A percentile compares a stretch with the other conserved stretches of the same genome.
phyloP scores from a whole-genome alignment of 108 stramenopile species.

The Conticribra guillardii region DNA sequence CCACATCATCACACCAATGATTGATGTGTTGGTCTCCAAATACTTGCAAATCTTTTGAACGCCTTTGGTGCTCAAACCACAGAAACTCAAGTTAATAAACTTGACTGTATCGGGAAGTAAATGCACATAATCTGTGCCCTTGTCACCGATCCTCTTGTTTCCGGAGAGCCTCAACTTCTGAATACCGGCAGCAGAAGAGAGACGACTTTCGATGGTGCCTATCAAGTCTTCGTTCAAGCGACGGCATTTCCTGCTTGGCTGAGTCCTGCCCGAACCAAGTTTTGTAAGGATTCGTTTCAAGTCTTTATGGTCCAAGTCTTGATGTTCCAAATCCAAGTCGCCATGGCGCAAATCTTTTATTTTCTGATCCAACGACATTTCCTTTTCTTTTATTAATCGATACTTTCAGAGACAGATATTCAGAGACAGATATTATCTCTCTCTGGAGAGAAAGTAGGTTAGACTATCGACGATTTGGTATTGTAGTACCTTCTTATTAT shows the following conservation, averaged over 20 bases:
- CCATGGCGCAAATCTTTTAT: neutral
- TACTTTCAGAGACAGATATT: no score
- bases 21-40: constrained; percentile 1
- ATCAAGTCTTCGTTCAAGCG: neutral
- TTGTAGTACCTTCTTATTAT: no score
- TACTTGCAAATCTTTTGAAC: constrained; percentile 4
- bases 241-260: constrained; percentile 1
- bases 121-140: constrained; percentile 1
- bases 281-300: constrained; percentile 3
- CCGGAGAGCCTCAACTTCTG: neutral
- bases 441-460: no score
- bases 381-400: no score
- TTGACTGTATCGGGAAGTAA: neutral
- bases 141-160: neutral
- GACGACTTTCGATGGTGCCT: neutral
- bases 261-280: neutral
- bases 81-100: neutral
- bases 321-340: neutral
- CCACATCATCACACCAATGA: constrained; percentile 11
- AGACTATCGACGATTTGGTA: no score
- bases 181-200: neutral
- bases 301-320: neutral
- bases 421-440: no score
- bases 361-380: no score
- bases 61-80: neutral